Conservation (phyloP, 345 rosid species). For the Citrus hindsii region DNA sequence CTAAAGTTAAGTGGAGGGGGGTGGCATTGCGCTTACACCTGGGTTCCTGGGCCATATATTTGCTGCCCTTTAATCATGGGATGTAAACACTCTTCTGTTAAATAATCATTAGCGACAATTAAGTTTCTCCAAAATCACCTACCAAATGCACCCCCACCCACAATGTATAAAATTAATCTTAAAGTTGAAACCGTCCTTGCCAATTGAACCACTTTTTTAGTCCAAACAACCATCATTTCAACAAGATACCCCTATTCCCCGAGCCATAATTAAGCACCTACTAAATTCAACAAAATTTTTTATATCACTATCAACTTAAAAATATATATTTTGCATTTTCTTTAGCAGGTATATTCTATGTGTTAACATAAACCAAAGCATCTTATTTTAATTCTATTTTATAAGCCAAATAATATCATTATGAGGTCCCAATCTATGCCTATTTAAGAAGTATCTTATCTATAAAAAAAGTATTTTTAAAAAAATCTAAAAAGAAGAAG, state of each 20-base stretch:
- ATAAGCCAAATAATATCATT: background rate
- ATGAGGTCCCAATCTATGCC: background rate
- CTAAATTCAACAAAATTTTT: background rate
- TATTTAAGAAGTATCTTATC: background rate
- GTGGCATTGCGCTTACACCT: background rate
- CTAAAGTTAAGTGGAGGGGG: background rate
- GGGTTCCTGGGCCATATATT: background rate
- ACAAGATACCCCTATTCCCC: background rate
- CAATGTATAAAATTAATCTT: background rate
- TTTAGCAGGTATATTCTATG: background rate
- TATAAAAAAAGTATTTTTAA: no score
- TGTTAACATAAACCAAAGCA: background rate
- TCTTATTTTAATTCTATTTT: background rate
- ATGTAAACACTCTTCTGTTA: background rate
- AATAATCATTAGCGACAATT: conserved; percentile 11
- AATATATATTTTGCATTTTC: background rate
- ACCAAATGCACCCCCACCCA: conserved; percentile 9
- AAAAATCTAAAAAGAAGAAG: no score
- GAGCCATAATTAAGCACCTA: background rate
- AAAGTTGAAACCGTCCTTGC: background rate
- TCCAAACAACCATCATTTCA: conserved; percentile 13
- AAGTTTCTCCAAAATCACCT: conserved; percentile 8
- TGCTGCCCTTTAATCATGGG: conserved; percentile 2
- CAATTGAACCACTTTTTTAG: background rate
- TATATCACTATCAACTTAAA: background rate